phyloP scores from a whole-genome alignment of 1,139 yeast species.

The Groenewaldozyma sp. region DNA sequence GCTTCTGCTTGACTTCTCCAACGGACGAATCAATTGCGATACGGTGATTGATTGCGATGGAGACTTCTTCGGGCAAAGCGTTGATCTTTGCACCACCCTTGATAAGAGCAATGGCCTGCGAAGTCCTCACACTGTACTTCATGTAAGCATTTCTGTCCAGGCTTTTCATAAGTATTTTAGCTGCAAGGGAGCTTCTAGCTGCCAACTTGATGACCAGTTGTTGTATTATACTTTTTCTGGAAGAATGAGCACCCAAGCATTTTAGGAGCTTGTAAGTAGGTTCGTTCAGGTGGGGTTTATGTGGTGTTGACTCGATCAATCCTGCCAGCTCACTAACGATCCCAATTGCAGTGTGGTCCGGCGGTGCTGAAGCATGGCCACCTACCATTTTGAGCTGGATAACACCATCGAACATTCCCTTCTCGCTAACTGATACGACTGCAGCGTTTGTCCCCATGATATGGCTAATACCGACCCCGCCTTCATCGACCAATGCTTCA shows the following conservation, averaged over 20 bases:
- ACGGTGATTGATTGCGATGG: constrained; percentile 45
- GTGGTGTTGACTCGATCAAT: constrained; percentile 43
- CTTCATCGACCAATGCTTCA: constrained; percentile 54
- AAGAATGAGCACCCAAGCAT: constrained; percentile 39
- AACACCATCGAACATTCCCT: constrained; percentile 48
- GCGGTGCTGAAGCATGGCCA: constrained; percentile 70
- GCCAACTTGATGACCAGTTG: no score
- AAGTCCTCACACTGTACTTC: constrained; percentile 45
- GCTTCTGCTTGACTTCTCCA: constrained; percentile 31
- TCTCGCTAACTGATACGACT: constrained; percentile 54
- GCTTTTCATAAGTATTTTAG: constrained; percentile 8
- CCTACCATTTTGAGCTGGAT: constrained; percentile 50
- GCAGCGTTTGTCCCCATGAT: constrained; percentile 43
- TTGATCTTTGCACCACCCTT: constrained; percentile 56
- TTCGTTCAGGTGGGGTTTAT: constrained; percentile 39
- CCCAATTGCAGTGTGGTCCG: constrained; percentile 69
- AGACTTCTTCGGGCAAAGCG: constrained; percentile 58
- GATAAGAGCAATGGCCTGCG: constrained; percentile 54
- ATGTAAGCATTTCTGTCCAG: constrained; percentile 6
- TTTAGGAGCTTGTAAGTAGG: constrained; percentile 41
- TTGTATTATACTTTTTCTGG: constrained; percentile 11
- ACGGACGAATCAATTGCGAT: constrained; percentile 42
- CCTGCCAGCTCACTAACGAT: constrained; percentile 46
- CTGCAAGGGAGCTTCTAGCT: constrained; percentile 8
- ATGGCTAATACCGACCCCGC: constrained; percentile 31